phyloP scores from a whole-genome alignment of 106 monocot genomes.

The Phalaenopsis equestris region DNA sequence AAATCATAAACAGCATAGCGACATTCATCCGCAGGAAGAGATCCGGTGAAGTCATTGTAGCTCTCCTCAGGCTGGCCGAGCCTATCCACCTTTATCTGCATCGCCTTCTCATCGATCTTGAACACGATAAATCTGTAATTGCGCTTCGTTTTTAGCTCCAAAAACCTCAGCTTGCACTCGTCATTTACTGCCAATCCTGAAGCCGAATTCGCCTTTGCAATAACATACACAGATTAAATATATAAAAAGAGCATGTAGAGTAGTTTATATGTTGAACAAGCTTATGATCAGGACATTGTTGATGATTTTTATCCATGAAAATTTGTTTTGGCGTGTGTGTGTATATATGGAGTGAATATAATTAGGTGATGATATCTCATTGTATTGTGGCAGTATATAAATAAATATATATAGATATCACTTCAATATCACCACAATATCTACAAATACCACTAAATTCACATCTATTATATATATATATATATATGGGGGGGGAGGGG shows the following conservation, averaged over 20 bases:
- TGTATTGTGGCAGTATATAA: no score
- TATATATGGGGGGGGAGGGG: background rate
- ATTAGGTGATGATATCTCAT: no score
- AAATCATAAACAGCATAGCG: conserved; percentile 9
- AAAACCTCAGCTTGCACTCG: conserved; percentile 3
- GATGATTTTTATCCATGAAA: background rate
- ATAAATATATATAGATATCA: no score
- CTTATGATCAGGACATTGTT: background rate
- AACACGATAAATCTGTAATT: background rate
- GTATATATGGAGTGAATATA: no score
- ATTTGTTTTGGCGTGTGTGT: background rate
- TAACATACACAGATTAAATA: background rate
- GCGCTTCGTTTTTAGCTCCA: conserved; percentile 8
- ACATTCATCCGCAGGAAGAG: background rate
- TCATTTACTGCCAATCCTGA: conserved; percentile 4
- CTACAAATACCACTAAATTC: no score
- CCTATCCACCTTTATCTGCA: conserved; percentile 9
- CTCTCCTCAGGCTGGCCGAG: background rate
- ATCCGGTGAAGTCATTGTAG: background rate
- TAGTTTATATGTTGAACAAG: no score
- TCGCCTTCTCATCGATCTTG: conserved; percentile 6
- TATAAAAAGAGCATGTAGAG: no score
- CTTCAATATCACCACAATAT: no score
- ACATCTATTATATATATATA: no score
- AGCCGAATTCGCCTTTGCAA: conserved; percentile 3